Conservation (phyloP, 2,329 filamentous ascomycete species). For the Dactylellina cionopaga region DNA sequence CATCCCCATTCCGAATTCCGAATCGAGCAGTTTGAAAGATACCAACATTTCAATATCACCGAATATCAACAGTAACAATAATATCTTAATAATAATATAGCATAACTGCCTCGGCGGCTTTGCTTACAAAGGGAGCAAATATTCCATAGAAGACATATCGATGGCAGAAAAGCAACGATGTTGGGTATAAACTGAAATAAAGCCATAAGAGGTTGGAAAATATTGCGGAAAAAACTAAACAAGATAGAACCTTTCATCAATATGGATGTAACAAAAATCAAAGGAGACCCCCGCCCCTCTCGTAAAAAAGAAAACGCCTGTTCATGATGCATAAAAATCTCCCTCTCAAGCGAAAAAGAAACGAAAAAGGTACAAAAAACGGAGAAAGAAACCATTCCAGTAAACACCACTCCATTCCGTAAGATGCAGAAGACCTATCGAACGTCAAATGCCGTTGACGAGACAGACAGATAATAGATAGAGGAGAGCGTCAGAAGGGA, state of each 20-base stretch:
- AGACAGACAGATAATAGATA: too few relatives aligned
- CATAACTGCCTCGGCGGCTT: too few relatives aligned
- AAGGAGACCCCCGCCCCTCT: too few relatives aligned
- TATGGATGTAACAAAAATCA: background rate
- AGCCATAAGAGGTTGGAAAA: background rate
- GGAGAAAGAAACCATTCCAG: conserved; percentile 3
- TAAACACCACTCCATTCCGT: background rate
- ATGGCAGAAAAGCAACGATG: background rate
- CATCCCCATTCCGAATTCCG: too few relatives aligned
- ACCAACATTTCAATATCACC: conserved; percentile 5
- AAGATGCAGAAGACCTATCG: background rate
- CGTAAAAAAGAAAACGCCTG: conserved; percentile 33
- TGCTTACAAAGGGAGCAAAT: too few relatives aligned
- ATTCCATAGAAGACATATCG: too few relatives aligned
- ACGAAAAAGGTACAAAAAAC: background rate
- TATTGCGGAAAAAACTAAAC: conserved; percentile 3
- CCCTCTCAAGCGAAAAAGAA: too few relatives aligned
- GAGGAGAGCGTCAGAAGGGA: too few relatives aligned
- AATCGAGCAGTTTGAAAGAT: too few relatives aligned
- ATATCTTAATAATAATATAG: too few relatives aligned
- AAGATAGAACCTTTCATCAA: conserved; percentile 2
- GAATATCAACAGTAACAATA: too few relatives aligned
- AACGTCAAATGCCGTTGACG: background rate
- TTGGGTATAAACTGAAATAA: background rate
- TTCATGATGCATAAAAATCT: conserved; percentile 27